Percentiles rank a stretch among this genome's conserved stretches.
phyloP scores from a whole-genome alignment of 2,329 filamentous ascomycete species.

The Sarocladium kiliense region DNA sequence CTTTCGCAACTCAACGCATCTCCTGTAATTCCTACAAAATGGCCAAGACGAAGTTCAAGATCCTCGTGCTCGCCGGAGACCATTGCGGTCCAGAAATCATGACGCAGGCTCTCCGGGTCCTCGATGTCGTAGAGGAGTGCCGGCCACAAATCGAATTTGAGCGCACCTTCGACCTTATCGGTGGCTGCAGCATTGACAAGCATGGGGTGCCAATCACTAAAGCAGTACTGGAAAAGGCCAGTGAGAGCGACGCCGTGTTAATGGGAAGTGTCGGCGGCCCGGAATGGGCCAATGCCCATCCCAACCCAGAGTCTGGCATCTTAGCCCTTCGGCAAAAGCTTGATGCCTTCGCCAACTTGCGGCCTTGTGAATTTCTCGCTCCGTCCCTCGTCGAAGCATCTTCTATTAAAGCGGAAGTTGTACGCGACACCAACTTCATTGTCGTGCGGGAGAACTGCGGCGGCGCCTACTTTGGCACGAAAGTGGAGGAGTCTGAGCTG shows the following conservation, averaged over 20 bases:
- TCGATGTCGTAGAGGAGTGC: constrained; percentile 32
- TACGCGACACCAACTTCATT: constrained; percentile 41
- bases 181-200: constrained; percentile 21
- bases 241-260: constrained; percentile 36
- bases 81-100: constrained; percentile 43
- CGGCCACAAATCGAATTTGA: constrained; percentile 25
- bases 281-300: constrained; percentile 34
- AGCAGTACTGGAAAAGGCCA: constrained; percentile 34
- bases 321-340: constrained; percentile 29
- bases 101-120: constrained; percentile 38
- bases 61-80: constrained; percentile 41
- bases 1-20: no score
- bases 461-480: constrained; percentile 44
- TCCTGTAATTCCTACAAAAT: no score
- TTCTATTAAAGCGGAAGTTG: constrained; percentile 39
- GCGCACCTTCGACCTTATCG: constrained; percentile 19
- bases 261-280: constrained; percentile 44
- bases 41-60: constrained; percentile 16
- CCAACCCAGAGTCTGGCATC: constrained; percentile 40
- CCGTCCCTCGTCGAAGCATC: constrained; percentile 33
- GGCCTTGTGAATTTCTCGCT: constrained; percentile 41
- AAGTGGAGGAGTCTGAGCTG: constrained; percentile 35
- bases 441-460: constrained; percentile 46
- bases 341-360: constrained; percentile 45
- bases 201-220: constrained; percentile 39